These are phyloP conservation scores for Suillus americanus DNA, from an alignment of 768 basidiomycete species.

Conservation along the genomic window DNA sequence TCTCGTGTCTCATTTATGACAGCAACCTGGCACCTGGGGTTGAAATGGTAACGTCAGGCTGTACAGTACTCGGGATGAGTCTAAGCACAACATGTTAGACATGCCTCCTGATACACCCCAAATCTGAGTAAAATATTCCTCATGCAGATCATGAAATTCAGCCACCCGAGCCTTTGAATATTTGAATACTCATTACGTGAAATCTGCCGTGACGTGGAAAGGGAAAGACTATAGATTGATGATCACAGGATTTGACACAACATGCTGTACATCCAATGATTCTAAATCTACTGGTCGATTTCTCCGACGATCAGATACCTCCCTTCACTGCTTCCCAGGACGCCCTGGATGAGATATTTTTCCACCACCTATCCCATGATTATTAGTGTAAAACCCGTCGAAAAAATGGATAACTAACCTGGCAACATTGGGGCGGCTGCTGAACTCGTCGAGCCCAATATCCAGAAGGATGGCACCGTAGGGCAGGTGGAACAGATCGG, in stretches of 20 bases:
- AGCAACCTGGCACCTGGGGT: not conserved
- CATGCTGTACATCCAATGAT: not conserved
- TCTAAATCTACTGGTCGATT: not conserved
- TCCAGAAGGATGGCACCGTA: constrained; percentile 15
- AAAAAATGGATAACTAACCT: constrained; percentile 12
- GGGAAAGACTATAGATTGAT: not conserved
- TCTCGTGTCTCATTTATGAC: not conserved
- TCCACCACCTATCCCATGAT: constrained; percentile 43
- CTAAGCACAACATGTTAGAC: not conserved
- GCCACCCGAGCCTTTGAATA: not conserved
- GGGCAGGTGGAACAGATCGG: constrained; percentile 22
- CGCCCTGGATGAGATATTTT: constrained; percentile 40
- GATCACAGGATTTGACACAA: not conserved
- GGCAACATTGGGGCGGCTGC: constrained; percentile 18
- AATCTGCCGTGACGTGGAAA: not conserved
- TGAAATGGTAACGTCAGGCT: not conserved
- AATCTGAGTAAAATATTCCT: not conserved
- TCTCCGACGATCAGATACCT: constrained; percentile 15
- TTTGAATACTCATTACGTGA: not conserved
- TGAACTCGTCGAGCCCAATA: constrained; percentile 15
- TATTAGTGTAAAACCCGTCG: not conserved
- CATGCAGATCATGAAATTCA: not conserved
- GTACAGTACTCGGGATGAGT: not conserved
- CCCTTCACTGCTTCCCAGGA: constrained; percentile 47
- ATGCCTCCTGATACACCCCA: not conserved